Base-by-base conservation (phyloP, 1,139 yeast species). In the Protomyces pachydermus region DNA sequence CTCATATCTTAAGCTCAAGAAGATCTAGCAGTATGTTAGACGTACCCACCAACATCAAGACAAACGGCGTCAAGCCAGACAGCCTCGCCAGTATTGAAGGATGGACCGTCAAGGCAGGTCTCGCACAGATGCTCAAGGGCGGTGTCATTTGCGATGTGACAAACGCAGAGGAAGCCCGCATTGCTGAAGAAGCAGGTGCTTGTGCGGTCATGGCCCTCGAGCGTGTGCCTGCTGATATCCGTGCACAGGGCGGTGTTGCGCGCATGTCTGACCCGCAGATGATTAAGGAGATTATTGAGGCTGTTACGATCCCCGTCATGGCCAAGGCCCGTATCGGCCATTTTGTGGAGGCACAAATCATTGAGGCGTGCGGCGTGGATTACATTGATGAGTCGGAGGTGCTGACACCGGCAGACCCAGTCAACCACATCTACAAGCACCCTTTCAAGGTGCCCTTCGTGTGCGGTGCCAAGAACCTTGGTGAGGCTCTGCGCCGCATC, bases 171-270 rank as follows among this genome's bases (percentile, higher is more conserved):
- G 86, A 83, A 72, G 86, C 86, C 25, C 71, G 74, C 55, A 83
- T 88, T 67, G 96, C 96, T 38, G 95, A 88, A 75, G 80, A 78
- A 66, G 93, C 95, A 1, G 96, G 96, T 53, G 96, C 96, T 12
- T 86, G 90, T 77, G 95, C 96, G 10, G 96, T 88, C 46, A 88
- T 88, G 95, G 96, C 95, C 2, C 80, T 88, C 70, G 96, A 88
- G 76, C 79, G 87, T 71, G 89, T 88, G 65, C 96, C 96, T 25
- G 91, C 95, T 16, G 95, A 88, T 73, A 88, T 88, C 84, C 81
- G 95, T 72, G 86, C 84, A 67, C 84, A 87, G 63, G 93, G 95
- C 60, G 88, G 88, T 68, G 95, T 88, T 60, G 88, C 95, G 68
- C 82, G 96, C 72, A 88, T 88, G 96, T 84, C 89, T 20, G 96